Evolutionary conservation across 768 basidiomycete species (phyloP).

Genomic region (Tulasnella sp.): DNA sequence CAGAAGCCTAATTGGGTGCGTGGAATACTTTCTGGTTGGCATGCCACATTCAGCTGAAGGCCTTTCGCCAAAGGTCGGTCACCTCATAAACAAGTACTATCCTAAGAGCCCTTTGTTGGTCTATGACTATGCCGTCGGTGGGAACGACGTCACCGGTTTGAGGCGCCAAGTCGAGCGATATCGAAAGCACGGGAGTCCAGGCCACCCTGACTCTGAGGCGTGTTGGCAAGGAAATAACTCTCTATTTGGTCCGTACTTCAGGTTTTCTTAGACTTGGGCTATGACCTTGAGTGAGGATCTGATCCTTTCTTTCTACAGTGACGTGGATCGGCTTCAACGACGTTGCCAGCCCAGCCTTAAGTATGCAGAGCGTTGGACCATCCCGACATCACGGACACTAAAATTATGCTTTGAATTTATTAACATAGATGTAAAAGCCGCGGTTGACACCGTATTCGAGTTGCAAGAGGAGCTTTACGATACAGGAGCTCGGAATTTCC

Average conservation of each 20-base stretch:
- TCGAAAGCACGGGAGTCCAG: background rate
- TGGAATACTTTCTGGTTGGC: slow-evolving; percentile 50
- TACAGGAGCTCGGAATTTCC: slow-evolving; percentile 56
- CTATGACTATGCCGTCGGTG: slow-evolving; percentile 62
- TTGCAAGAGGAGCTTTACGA: slow-evolving; percentile 56
- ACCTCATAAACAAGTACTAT: slow-evolving; percentile 41
- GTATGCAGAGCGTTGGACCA: background rate
- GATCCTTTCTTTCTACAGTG: slow-evolving; percentile 45
- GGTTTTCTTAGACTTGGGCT: background rate
- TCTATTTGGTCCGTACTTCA: slow-evolving; percentile 49
- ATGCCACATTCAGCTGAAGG: slow-evolving; percentile 40
- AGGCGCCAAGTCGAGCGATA: slow-evolving; percentile 46
- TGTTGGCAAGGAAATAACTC: slow-evolving; percentile 52
- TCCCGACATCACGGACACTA: too few species aligned
- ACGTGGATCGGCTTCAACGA: slow-evolving; percentile 74
- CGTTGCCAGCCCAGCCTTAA: slow-evolving; percentile 38
- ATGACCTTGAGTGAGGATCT: too few species aligned
- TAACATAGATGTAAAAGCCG: background rate
- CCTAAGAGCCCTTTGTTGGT: slow-evolving; percentile 52
- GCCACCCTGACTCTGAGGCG: slow-evolving; percentile 46
- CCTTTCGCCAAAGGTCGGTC: slow-evolving; percentile 38
- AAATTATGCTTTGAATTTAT: too few species aligned
- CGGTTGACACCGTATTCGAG: slow-evolving; percentile 48
- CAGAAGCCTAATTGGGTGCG: slow-evolving; percentile 66
- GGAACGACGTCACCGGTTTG: slow-evolving; percentile 52